A percentile compares a stretch with the other conserved stretches of the same genome.
These are phyloP conservation scores for Teratosphaeria nubilosa DNA, from an alignment of 2,329 filamentous ascomycete genomes.

Conservation along the genomic window DNA sequence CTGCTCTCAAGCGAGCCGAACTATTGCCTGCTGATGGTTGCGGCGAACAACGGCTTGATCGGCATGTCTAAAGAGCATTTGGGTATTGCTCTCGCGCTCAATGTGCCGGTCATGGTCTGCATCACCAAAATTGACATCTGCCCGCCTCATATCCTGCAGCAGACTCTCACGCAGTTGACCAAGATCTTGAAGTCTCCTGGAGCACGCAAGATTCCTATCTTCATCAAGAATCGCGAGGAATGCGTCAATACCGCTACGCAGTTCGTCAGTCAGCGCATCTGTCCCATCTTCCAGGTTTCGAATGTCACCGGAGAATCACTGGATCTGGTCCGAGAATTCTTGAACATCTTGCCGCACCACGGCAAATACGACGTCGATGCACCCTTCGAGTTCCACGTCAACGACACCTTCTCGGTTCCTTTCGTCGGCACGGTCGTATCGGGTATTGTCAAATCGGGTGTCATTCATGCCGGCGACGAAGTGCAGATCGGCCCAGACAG, in stretches of 20 bases:
- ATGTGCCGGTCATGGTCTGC: slow-evolving; percentile 95
- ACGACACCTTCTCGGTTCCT: slow-evolving; percentile 95
- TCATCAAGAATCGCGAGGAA: slow-evolving; percentile 83
- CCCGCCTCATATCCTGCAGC: slow-evolving; percentile 85
- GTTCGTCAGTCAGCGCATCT: slow-evolving; percentile 90
- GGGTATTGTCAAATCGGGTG: slow-evolving; percentile 74
- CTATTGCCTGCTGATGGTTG: slow-evolving; percentile 96
- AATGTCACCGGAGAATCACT: slow-evolving; percentile 92
- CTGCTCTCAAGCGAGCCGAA: slow-evolving; percentile 90
- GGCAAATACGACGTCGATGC: slow-evolving; percentile 83
- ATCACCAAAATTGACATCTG: slow-evolving; percentile 98
- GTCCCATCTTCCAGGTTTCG: slow-evolving; percentile 94
- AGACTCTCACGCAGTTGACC: slow-evolving; percentile 83
- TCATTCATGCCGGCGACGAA: slow-evolving; percentile 81
- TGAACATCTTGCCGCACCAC: slow-evolving; percentile 91
- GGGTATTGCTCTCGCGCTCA: slow-evolving; percentile 85
- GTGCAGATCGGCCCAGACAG: slow-evolving; percentile 85
- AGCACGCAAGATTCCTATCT: slow-evolving; percentile 88
- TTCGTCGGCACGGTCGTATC: slow-evolving; percentile 95
- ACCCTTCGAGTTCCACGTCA: slow-evolving; percentile 89
- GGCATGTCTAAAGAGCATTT: slow-evolving; percentile 95
- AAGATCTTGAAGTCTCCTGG: slow-evolving; percentile 91
- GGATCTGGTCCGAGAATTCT: slow-evolving; percentile 79
- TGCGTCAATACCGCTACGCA: slow-evolving; percentile 93
- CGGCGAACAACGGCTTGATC: slow-evolving; percentile 91